Evolutionary conservation across 106 monocot species (phyloP), one percentile per base, ranked within the genome.

Genomic region (Platanthera guangdongensis): DNA sequence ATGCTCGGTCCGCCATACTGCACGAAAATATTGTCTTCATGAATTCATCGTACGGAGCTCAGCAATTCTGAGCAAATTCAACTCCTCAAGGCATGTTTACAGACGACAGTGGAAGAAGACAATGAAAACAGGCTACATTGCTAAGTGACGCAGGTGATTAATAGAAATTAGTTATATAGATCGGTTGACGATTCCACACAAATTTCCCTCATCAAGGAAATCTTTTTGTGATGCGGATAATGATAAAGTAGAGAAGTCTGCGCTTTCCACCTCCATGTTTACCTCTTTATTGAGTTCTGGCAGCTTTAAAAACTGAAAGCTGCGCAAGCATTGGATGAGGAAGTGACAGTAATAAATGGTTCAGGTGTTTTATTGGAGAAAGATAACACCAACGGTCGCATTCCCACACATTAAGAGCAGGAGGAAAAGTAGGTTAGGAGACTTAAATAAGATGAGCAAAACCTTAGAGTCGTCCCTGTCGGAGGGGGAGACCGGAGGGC

Each of bases 401-500:
- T 64, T 76, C 57, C 67, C 59, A 60, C 59, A 60, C 59, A 60
- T 60, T 60, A 19, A 60, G 6, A 19, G 21, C 19, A 19, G 39
- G 19, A 21, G 6, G 21, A 21, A 60, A 19, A 3, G 11, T 30
- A 7, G 5, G 12, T 67, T 30, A 25, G 30, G 10, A 39, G 39
- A 67, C 25, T 67, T 67, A 39, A 12, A 19, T 63, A n/a, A 71
- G 70, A 48, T 47, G 62, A 47, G 39, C 47, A 73, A 25, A 16
- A 89, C 88, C 88, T 88, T 89, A 39, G 82, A 60, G 55, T 90
- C 92, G 60, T 89, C 90, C 68, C 77, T 80, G n/a, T 87, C 87
- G 46, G 83, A 88, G 52, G 96, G 93, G 70, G 96, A 96, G 73
- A 91, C 87, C 8, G 96, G 93, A 22, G 96, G 93, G 80, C 96